Evolutionary conservation across 257 asterid species (phyloP).

Genomic region (Datura wrightii): DNA sequence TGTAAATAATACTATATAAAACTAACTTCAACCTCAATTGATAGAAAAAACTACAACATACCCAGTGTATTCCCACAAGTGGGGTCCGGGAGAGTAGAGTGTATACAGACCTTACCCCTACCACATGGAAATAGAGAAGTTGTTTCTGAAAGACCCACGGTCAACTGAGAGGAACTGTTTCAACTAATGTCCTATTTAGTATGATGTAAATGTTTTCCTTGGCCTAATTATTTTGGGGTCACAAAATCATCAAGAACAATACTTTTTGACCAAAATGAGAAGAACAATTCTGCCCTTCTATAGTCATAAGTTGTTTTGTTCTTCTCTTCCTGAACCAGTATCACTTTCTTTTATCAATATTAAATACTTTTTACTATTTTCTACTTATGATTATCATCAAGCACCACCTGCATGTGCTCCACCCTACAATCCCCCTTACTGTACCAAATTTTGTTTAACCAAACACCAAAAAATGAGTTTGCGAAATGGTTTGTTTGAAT

Average conservation of each 20-base stretch:
- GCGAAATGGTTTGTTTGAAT: not conserved
- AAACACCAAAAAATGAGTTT: not conserved
- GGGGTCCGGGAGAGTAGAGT: too few relatives aligned
- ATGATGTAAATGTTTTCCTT: not conserved
- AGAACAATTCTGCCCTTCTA: not conserved
- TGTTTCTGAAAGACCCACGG: too few relatives aligned
- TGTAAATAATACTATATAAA: not conserved
- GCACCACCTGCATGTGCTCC: not conserved
- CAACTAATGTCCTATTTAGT: slow-evolving; percentile 13
- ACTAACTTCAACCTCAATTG: slow-evolving; percentile 4
- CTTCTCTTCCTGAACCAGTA: not conserved
- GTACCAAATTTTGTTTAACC: slow-evolving; percentile 16
- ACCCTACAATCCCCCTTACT: not conserved
- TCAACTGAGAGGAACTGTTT: not conserved
- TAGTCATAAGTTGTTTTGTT: not conserved
- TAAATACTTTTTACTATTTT: not conserved
- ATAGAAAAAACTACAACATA: not conserved
- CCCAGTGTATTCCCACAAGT: too few relatives aligned
- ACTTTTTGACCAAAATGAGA: not conserved
- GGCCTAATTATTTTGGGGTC: not conserved
- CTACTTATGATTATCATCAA: slow-evolving; percentile 8
- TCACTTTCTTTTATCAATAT: not conserved
- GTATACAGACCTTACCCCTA: too few relatives aligned
- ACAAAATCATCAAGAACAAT: not conserved
- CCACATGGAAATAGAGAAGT: too few relatives aligned